These are phyloP conservation scores for Trichoderma sp. DNA, from an alignment of 2,329 filamentous ascomycete genomes.

Conservation along the genomic window DNA sequence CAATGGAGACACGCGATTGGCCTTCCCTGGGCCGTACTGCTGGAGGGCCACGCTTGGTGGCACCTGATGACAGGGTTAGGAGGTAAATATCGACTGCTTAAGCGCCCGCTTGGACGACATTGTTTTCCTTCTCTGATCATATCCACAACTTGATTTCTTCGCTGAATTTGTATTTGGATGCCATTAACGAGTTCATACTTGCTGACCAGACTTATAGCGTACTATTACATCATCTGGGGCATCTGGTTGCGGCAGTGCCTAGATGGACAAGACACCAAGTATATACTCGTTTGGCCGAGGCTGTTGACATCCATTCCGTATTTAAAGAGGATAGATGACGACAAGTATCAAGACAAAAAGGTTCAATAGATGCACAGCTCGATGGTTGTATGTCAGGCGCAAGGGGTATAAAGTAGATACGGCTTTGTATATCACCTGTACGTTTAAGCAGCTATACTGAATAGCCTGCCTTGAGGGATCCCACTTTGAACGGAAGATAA, in stretches of 20 bases:
- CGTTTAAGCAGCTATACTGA: not conserved
- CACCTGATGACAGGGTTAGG: slow-evolving; percentile 74
- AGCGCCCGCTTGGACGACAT: too few relatives aligned
- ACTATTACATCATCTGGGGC: slow-evolving; percentile 82
- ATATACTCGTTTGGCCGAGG: slow-evolving; percentile 68
- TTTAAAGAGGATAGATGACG: slow-evolving; percentile 32
- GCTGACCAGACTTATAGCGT: slow-evolving; percentile 51
- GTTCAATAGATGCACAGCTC: not conserved
- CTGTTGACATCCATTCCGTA: slow-evolving; percentile 55
- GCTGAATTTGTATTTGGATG: not conserved
- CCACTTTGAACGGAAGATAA: not conserved
- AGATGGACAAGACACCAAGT: slow-evolving; percentile 72
- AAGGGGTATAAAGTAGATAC: not conserved
- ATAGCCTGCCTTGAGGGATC: not conserved
- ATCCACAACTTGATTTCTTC: not conserved
- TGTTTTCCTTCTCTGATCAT: not conserved
- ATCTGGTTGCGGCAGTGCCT: slow-evolving; percentile 79
- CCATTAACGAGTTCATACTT: slow-evolving; percentile 7
- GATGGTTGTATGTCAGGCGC: not conserved
- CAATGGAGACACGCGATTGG: slow-evolving; percentile 67
- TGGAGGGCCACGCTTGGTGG: slow-evolving; percentile 63
- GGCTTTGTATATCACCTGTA: not conserved
- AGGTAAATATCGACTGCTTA: not conserved
- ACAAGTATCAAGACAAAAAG: not conserved
- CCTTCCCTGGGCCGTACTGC: slow-evolving; percentile 76